Conservation (phyloP, 768 basidiomycete species). For the Leccinum subtestaceum region DNA sequence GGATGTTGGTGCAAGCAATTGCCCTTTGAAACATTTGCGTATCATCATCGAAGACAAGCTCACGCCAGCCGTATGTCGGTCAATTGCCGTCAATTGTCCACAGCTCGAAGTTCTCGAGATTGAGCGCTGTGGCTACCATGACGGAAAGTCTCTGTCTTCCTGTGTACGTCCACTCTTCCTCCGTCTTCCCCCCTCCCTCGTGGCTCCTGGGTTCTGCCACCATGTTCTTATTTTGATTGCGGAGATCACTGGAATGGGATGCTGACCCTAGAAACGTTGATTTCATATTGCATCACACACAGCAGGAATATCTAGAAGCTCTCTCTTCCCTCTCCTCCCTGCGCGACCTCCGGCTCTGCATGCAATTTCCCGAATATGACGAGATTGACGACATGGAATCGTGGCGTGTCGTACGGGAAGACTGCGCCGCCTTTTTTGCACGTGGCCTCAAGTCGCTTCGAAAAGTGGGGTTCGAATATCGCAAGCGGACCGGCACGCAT, state of each 20-base stretch:
- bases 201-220: conserved; percentile 13
- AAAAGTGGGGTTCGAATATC: conserved; percentile 36
- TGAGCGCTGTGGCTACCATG: conserved; percentile 36
- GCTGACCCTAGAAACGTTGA: conserved; percentile 31
- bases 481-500: conserved; percentile 36
- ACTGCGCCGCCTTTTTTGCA: conserved; percentile 31
- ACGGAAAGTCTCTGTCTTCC: conserved; percentile 36
- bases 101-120: conserved; percentile 34
- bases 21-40: conserved; percentile 33
- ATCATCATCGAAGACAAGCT: conserved; percentile 37
- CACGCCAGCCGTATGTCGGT: conserved; percentile 29
- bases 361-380: conserved; percentile 37
- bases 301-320: conserved; percentile 37
- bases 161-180: conserved; percentile 30
- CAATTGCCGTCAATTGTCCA: conserved; percentile 30
- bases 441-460: conserved; percentile 30
- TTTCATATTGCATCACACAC: conserved; percentile 25
- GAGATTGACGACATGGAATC: conserved; percentile 31
- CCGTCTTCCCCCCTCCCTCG: conserved; percentile 10
- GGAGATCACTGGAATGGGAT: conserved; percentile 23
- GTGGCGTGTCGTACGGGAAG: conserved; percentile 29
- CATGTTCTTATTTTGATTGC: conserved; percentile 21
- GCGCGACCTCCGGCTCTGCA: conserved; percentile 33
- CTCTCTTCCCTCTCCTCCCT: conserved; percentile 27
- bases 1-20: conserved; percentile 32